Base-by-base conservation (phyloP, 768 basidiomycete species). In the Phanerochaete carnosa region DNA sequence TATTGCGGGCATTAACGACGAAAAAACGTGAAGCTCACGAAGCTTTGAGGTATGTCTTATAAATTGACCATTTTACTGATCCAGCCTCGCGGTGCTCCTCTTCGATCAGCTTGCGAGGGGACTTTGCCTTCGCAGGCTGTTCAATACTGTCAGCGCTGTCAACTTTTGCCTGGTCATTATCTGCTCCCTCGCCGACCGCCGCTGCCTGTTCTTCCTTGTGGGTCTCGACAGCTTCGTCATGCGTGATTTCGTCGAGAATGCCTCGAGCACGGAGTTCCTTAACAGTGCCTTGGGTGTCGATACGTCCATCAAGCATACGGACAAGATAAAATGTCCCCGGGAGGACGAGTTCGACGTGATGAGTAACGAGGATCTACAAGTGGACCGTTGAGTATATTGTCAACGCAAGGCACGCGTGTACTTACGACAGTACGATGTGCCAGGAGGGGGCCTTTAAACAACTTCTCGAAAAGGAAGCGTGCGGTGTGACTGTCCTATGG, bases 31-130 rank as follows among this genome's bases (percentile, higher is more conserved):
- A 23, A 19, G 45, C 85, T 50, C 62, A 89, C 87, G 89, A 88
- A 19, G 86, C 88, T 69, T 84, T 79, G 60, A 94, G 69, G 67
- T 95, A 92, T 6, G 79, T 77, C 66, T 78, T 78, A 68, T 84
- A 84, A 28, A 81, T 80, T 13, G 75, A 73, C 89, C 90, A 93
- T 67, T 91, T 92, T 30, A 95, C 93, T 37, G 87, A 85, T 0
- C 94, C 94, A 1, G 80, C 80, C 62, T 90, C 90, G 46, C 92
- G 72, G 60, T 92, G 87, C 68, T 95, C 92, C 51, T 94, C 92
- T 69, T 92, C 87, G 59, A 94, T 72, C 12, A 94, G 73, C 66
- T 91, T 89, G 29, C 86, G 75, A 0, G 90, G 87, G 62, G 85
- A 89, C 74, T 87, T 92, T 12, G 64, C 66, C 25, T 69, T 72